A percentile compares a stretch with the other conserved stretches of the same genome.
These are phyloP conservation scores for Metschnikowia continentalis DNA, from an alignment of 805 yeast species.

Conservation along the genomic window DNA sequence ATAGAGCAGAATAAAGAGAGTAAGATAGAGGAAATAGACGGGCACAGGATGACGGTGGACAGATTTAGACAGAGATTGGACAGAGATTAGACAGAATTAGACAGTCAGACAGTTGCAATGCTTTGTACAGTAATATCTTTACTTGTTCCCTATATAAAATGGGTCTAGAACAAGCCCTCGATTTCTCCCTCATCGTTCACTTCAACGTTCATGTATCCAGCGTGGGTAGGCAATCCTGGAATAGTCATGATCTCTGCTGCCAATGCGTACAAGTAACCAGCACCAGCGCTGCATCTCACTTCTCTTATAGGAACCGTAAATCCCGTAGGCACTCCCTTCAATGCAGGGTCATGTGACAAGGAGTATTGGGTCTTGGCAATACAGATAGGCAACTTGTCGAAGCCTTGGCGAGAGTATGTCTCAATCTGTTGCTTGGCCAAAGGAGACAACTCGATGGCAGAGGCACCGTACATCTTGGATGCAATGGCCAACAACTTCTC, in stretches of 20 bases:
- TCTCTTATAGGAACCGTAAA: slow-evolving; percentile 93
- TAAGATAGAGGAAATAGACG: too few species aligned
- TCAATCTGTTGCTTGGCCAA: slow-evolving; percentile 79
- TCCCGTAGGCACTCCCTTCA: slow-evolving; percentile 94
- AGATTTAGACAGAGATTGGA: too few species aligned
- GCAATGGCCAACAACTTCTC: slow-evolving; percentile 78
- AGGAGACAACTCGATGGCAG: slow-evolving; percentile 73
- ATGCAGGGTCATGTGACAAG: slow-evolving; percentile 84
- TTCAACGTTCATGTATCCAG: slow-evolving; percentile 96
- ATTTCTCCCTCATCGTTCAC: slow-evolving; percentile 86
- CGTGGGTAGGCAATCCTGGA: slow-evolving; percentile 94
- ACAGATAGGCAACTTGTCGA: slow-evolving; percentile 87
- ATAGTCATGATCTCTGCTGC: slow-evolving; percentile 97
- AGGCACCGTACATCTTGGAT: slow-evolving; percentile 89
- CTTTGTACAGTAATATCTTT: background rate
- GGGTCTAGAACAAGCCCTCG: slow-evolving; percentile 73
- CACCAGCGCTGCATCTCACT: slow-evolving; percentile 91
- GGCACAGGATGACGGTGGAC: too few species aligned
- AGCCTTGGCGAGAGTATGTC: slow-evolving; percentile 81
- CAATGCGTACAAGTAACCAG: slow-evolving; percentile 92
- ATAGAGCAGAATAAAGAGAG: background rate
- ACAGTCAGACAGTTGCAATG: too few species aligned
- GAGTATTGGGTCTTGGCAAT: slow-evolving; percentile 98
- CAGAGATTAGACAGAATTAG: too few species aligned
- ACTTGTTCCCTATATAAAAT: background rate